Percentiles rank a stretch among this genome's conserved stretches.
phyloP scores from a whole-genome alignment of 352 stramenopile species.

The Blastocystis hominis region DNA sequence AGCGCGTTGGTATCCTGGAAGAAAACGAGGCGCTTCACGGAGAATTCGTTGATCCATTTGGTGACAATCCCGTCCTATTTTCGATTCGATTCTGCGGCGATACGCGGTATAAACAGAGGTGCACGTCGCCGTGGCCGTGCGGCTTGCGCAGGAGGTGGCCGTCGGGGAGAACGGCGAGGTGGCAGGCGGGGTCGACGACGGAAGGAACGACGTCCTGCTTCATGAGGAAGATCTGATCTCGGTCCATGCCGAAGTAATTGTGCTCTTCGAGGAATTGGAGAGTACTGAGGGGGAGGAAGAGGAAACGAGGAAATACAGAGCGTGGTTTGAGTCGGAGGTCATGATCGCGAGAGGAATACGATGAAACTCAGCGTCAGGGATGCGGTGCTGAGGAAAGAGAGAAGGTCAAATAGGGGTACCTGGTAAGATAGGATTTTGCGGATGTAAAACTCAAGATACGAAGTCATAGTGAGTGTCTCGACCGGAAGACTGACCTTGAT shows the following conservation, averaged over 20 bases:
- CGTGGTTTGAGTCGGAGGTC: constrained; percentile 12
- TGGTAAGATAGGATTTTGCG: neutral
- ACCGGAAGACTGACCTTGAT: constrained; percentile 90
- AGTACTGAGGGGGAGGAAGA: constrained; percentile 65
- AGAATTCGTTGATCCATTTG: constrained; percentile 67
- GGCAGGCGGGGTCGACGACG: constrained; percentile 71
- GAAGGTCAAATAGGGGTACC: neutral
- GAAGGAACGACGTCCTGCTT: constrained; percentile 91
- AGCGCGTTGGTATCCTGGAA: constrained; percentile 72
- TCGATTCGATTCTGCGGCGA: neutral
- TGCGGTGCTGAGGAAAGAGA: neutral
- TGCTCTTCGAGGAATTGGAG: constrained; percentile 75
- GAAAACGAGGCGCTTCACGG: constrained; percentile 80
- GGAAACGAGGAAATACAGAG: neutral
- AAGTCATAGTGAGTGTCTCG: constrained; percentile 63
- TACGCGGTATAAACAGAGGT: constrained; percentile 74
- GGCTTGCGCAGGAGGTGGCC: constrained; percentile 74
- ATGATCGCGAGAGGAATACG: constrained; percentile 37
- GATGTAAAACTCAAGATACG: neutral
- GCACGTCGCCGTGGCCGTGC: constrained; percentile 92
- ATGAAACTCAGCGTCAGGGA: neutral
- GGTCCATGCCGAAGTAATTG: constrained; percentile 81
- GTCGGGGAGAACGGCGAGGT: constrained; percentile 69
- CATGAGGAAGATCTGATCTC: constrained; percentile 81
- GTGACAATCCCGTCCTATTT: constrained; percentile 66